Evolutionary conservation across 2,329 filamentous ascomycete genomes (phyloP), one percentile per base, ranked within the genome.

Genomic region (Cadophora sp.): DNA sequence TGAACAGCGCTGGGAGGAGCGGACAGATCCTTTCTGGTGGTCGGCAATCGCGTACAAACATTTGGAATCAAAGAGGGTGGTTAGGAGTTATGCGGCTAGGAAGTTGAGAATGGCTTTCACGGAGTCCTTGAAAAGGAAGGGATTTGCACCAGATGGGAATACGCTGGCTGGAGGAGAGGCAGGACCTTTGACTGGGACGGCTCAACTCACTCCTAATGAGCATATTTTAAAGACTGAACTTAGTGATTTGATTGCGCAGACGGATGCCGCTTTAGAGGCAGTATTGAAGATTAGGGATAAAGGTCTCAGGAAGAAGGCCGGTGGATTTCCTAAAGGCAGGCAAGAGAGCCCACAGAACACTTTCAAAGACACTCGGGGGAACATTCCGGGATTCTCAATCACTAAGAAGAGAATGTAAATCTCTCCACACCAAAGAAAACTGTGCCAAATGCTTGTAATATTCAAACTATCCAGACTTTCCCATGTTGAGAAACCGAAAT

Each of bases 1-100:
- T 24, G 50, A 22, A 24, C 50, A 46, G 31, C 60, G 66, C 31
- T 72, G 62, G 68, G 55, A 68, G 34, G n/a, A 71, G 75, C 82
- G 62, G 51, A 74, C 11, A 77, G 80, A 72, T 78, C 77, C 74
- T 40, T 78, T 88, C 22, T 85, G 85, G 81, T 86, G 83, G 82
- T 76, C 77, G 19, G 79, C 84, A 6, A 73, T 80, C 66, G 62
- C 76, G 66, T 67, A 51, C 59, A 69, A 77, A 63, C 68, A 73
- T 69, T 64, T 76, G 74, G 64, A 70, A 3, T 75, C 76, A 26
- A 84, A 82, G 65, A 77, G 78, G 8, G 81, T 82, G 26, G 79
- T 87, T n/a, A 79, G 86, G 24, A 81, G 80, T 14, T 82, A 80
- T 77, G 77, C 77, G 27, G 76, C 77, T 27, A 79, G 82, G 68